phyloP scores from a whole-genome alignment of 148 eudicot genomes.

The Rhododendron molle region DNA sequence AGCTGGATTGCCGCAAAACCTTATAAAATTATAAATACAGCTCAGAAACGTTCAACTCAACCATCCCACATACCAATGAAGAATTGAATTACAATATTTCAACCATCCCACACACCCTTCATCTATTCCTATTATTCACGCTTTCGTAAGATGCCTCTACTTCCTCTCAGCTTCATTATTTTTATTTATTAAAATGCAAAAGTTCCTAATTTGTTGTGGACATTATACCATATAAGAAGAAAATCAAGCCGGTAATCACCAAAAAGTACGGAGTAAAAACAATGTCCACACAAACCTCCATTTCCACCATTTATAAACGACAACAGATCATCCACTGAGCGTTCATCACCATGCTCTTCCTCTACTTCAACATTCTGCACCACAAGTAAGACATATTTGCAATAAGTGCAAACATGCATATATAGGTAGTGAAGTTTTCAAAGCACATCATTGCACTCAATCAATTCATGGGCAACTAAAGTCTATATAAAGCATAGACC shows the following conservation, averaged over 20 bases:
- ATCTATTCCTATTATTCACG: not conserved
- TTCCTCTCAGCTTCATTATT: not conserved
- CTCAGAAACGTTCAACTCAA: not conserved
- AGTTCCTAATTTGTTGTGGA: not conserved
- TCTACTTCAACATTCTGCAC: constrained; percentile 53
- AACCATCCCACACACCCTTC: not conserved
- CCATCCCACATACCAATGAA: not conserved
- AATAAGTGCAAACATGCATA: not conserved
- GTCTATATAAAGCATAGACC: not conserved
- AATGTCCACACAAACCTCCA: constrained; percentile 33
- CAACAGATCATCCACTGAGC: constrained; percentile 82
- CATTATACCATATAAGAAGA: not conserved
- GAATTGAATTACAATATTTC: not conserved
- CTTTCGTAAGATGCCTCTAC: not conserved
- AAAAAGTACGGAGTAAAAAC: not conserved
- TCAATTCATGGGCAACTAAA: not conserved
- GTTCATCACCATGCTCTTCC: constrained; percentile 65
- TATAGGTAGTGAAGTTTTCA: not conserved
- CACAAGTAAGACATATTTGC: constrained; percentile 11
- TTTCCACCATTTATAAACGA: constrained; percentile 72
- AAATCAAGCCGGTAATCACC: not conserved
- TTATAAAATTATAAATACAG: no score
- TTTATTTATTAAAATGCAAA: not conserved
- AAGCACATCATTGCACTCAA: not conserved
- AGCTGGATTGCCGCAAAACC: not conserved